Evolutionary conservation across 306 rosid species (phyloP), one percentile per base, ranked within the genome.

Genomic region (Luffa aegyptiaca): DNA sequence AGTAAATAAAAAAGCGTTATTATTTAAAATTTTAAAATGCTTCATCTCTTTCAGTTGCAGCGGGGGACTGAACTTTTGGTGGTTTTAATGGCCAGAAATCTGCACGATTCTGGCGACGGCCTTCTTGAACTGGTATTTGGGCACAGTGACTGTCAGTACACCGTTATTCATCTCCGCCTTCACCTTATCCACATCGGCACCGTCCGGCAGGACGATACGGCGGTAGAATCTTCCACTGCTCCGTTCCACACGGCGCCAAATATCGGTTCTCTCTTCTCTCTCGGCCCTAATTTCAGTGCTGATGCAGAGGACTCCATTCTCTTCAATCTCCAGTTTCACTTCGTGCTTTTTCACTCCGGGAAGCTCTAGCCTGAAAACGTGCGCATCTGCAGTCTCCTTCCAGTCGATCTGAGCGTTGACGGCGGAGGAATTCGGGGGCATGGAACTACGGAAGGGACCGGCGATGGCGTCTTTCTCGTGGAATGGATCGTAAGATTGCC

Each of bases 271-370:
- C 72, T 86, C 88, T 36, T 86, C 81, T 56, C 48, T 84, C 86
- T 81, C 84, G 10, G 70, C 66, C 9, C 14, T 85, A 82, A 74
- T 86, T 77, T 84, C 87, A 0, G 87, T 83, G 2, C 64, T 61
- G 20, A 89, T 85, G 8, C 79, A 59, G 0, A 91, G 78, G 2
- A 69, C 86, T 9, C 66, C 79, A 3, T 53, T 84, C 0, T 87
- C 85, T 5, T 84, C 91, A 8, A 91, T 86, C 58, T 85, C 90
- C 41, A 89, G 87, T n/a, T 84, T 82, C 46, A 89, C 84, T n/a
- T 85, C 87, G 2, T 71, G 81, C 21, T 65, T 84, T 35, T 59
- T 84, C 6, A 88, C 5, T 10, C 90, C 91, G 0, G 88, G 91
- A 64, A 91, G 79, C 33, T 72, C 82, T 3, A 70, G 83, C 78